Base-by-base conservation (phyloP, 176 grass and related monocot species). In the Cenchrus purpureus region DNA sequence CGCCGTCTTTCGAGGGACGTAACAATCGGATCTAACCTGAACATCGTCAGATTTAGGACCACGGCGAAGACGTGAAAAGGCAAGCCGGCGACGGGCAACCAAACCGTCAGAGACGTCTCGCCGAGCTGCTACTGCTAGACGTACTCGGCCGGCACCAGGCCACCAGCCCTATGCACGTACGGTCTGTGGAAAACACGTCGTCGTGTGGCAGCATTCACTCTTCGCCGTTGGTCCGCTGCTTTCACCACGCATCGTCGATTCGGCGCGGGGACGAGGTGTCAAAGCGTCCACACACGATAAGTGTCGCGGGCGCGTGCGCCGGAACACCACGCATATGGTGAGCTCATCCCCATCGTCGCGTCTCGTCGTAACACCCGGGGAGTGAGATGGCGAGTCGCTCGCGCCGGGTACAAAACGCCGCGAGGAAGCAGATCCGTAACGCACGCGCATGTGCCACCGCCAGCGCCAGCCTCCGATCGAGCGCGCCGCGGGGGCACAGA, bases 251-350 rank as follows among this genome's bases (percentile, higher is more conserved):
- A 52, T 83, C 57, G 51, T 83, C 69, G 74, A 32, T 49, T 40
- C 31, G 20, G 69, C 11, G 69, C 1, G 37, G 4, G 37, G 37
- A 29, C 0, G 3, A 6, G 43, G 2, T 13, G 54, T 15, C 12
- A 14, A 54, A 68, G 68, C 83, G 73, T 48, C 56, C 55, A 62
- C 70, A 19, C 31, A 32, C n/a, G 42, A 86, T 62, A 17, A 49
- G 25, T 61, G 73, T 45, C 28, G 49, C 66, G 63, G 48, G 31
- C 31, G 31, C 31, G 17, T 25, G 42, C 75, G 49, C 68, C 53
- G 52, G 31, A 58, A 10, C 29, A 14, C 16, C 55, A 57, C 7
- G 55, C 54, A 59, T 6, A 48, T 7, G 20, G 43, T 49, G 14
- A 51, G 37, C 14, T 49, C 8, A 69, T 54, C 16, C 17, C 25